Evolutionary conservation across 495 filamentous ascomycete genomes (phyloP), one percentile per base, ranked within the genome.

Genomic region (Penicillium maclennaniae): DNA sequence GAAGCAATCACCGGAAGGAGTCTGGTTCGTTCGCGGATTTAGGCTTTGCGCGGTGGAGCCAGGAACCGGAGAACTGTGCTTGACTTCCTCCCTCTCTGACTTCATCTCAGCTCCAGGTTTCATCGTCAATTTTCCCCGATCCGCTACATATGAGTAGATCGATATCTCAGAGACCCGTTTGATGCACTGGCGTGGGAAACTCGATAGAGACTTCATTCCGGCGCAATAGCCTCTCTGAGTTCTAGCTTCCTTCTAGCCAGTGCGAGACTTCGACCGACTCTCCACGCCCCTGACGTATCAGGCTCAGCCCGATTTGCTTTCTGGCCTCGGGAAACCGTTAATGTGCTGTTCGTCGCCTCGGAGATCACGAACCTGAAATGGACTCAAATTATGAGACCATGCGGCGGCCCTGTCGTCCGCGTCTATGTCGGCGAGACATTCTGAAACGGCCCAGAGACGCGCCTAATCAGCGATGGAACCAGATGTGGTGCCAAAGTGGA

Each of bases 141-240:
- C 16, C 17, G 38, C 4, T 40, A 15, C 15, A 10, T 16, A 20
- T 1, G 6, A 19, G n/a, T 1, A 40, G 8, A 40, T 20, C 19
- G 7, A 7, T 19, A 16, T 9, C n/a, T 16, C 38, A 40, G 38
- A 40, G 19, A 20, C 19, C n/a, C 38, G 9, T 6, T 7, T 16
- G 38, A 40, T 40, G n/a, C 16, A 40, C 38, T 40, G 34, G 38
- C 46, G 54, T 51, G 56, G 51, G 43, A 51, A 51, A 49, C 36
- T 15, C 44, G 34, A 47, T 41, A 52, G 43, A 60, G 43, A 60
- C 53, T 46, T 55, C 48, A 55, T 53, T 55, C 45, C 57, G 57
- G 57, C 57, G 57, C 52, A 60, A 52, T 60, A 53, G 12, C 53
- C 49, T 44, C 37, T 55, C 51, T 47, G 38, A 48, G 56, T 36